phyloP scores from a whole-genome alignment of 371 early-diverging fungal genomes.

The Syncephalastrum contaminatum region DNA sequence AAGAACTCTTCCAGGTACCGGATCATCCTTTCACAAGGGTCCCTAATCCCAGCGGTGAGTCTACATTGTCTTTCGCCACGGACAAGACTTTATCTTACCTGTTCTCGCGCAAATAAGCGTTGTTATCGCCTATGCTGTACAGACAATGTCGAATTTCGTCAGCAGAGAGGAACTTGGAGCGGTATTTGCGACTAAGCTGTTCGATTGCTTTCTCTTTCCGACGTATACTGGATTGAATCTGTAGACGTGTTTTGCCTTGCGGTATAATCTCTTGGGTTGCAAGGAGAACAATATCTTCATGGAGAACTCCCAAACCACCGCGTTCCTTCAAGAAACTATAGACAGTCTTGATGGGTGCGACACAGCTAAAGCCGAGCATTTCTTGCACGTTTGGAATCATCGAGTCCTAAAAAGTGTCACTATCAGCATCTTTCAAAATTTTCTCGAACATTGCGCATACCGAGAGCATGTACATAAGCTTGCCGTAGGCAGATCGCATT shows the following conservation, averaged over 20 bases:
- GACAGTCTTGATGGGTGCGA: constrained; percentile 87
- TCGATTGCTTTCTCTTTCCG: constrained; percentile 93
- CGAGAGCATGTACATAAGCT: constrained; percentile 88
- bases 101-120: constrained; percentile 86
- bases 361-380: constrained; percentile 80
- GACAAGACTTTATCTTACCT: constrained; percentile 44
- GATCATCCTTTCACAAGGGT: constrained; percentile 95
- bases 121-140: constrained; percentile 95
- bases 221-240: constrained; percentile 84
- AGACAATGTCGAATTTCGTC: constrained; percentile 88
- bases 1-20: constrained; percentile 70
- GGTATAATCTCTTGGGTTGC: constrained; percentile 92
- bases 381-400: constrained; percentile 83
- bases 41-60: constrained; percentile 43
- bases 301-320: constrained; percentile 65
- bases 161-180: constrained; percentile 45
- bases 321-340: constrained; percentile 69
- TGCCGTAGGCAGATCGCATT: constrained; percentile 94
- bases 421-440: not conserved
- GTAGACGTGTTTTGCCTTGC: constrained; percentile 72
- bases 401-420: constrained; percentile 63
- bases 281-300: constrained; percentile 74
- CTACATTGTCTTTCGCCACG: not conserved
- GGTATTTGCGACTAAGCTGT: constrained; percentile 75
- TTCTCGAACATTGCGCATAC: too few relatives aligned